Percentiles rank a stretch among this genome's conserved stretches.
These are phyloP conservation scores for Murraya paniculata DNA, from an alignment of 345 rosid species.

Conservation along the genomic window DNA sequence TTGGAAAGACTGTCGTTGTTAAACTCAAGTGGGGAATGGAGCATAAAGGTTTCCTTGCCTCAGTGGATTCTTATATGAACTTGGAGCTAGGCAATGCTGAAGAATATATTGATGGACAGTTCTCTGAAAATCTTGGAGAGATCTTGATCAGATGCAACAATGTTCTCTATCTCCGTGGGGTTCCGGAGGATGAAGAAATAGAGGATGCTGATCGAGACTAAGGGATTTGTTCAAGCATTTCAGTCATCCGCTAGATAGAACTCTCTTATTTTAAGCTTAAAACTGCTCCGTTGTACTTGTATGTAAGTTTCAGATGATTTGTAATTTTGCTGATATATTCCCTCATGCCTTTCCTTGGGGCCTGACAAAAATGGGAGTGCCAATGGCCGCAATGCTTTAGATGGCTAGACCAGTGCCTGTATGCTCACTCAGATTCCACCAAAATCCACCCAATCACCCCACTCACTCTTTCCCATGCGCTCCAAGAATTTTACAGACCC, in stretches of 20 bases:
- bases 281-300: background rate
- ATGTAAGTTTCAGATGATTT: background rate
- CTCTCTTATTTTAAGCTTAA: background rate
- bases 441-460: background rate
- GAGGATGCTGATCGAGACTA: constrained; percentile 75
- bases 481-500: background rate
- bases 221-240: background rate
- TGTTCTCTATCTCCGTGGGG: constrained; percentile 85
- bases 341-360: background rate
- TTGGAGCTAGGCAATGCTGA: constrained; percentile 88
- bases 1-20: constrained; percentile 18
- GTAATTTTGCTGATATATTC: background rate
- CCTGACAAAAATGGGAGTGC: background rate
- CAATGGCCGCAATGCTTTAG: too few relatives aligned
- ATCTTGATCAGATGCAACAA: constrained; percentile 95
- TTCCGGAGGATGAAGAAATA: constrained; percentile 91
- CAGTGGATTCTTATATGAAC: constrained; percentile 97
- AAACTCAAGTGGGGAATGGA: constrained; percentile 25
- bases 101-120: constrained; percentile 80
- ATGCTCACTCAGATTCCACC: background rate
- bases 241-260: background rate
- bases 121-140: constrained; percentile 89
- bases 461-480: background rate
- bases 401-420: background rate
- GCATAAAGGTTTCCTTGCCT: constrained; percentile 65